Conservation (phyloP, 2,329 filamentous ascomycete species). For the Xylaria sp. region DNA sequence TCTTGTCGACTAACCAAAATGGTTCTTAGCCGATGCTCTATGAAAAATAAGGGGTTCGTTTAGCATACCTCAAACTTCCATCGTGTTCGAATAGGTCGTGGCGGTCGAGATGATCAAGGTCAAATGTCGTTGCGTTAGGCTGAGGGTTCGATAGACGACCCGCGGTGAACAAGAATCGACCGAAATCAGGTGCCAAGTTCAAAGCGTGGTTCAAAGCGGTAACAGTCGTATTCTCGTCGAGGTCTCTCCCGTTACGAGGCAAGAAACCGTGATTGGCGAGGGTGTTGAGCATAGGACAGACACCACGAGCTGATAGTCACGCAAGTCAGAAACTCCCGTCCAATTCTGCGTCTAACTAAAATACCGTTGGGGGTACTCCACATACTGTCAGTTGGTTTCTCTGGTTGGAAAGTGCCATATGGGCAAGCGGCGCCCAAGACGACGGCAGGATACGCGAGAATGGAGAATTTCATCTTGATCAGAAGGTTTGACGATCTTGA, state of each 20-base stretch:
- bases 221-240: constrained; percentile 54
- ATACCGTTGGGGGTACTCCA: constrained; percentile 3
- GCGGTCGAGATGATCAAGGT: constrained; percentile 56
- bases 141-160: constrained; percentile 57
- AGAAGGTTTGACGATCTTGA: constrained; percentile 3
- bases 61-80: constrained; percentile 55
- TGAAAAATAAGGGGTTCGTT: neutral
- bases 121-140: constrained; percentile 58
- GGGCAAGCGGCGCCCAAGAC: constrained; percentile 30
- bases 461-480: constrained; percentile 31
- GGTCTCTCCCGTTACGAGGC: constrained; percentile 57
- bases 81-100: constrained; percentile 64
- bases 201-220: constrained; percentile 54
- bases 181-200: constrained; percentile 57
- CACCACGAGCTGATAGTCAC: constrained; percentile 32
- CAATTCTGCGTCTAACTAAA: neutral
- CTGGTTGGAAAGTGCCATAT: constrained; percentile 29
- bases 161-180: constrained; percentile 55
- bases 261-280: constrained; percentile 64
- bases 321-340: constrained; percentile 9
- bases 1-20: constrained; percentile 56
- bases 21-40: constrained; percentile 7
- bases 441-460: constrained; percentile 28
- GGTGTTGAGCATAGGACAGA: constrained; percentile 63
- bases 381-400: constrained; percentile 35